phyloP scores from a whole-genome alignment of 371 early-diverging fungal genomes.

The Rhizopus microsporus region DNA sequence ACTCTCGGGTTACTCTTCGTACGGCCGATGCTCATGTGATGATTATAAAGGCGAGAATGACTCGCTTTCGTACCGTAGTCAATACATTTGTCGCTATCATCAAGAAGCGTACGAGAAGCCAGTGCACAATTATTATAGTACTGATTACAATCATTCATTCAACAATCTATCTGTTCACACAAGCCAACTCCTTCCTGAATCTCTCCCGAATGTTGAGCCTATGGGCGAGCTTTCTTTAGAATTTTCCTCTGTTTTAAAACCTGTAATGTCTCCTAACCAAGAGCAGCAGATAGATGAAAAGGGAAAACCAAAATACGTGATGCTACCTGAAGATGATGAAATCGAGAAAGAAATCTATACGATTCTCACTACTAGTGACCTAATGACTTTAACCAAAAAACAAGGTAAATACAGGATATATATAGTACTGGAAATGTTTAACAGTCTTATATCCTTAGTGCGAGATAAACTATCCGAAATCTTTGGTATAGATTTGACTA shows the following conservation, averaged over 20 bases:
- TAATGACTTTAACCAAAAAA: conserved; percentile 82
- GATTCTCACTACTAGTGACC: conserved; percentile 76
- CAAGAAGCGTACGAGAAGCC: background rate
- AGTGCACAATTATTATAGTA: background rate
- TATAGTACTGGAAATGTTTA: no score
- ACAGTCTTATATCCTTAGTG: conserved; percentile 48
- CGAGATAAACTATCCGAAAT: conserved; percentile 72
- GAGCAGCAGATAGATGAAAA: conserved; percentile 5
- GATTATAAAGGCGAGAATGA: background rate
- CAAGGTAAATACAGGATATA: conserved; percentile 48
- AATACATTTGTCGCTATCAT: background rate
- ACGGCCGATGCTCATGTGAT: conserved; percentile 1
- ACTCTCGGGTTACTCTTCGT: background rate
- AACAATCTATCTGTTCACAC: background rate
- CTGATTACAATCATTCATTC: background rate
- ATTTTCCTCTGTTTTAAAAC: conserved; percentile 27
- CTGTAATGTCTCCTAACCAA: conserved; percentile 1
- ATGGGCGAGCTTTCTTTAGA: conserved; percentile 26
- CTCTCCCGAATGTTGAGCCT: conserved; percentile 8
- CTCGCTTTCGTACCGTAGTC: background rate
- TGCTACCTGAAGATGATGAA: conserved; percentile 83
- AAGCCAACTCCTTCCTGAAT: conserved; percentile 9
- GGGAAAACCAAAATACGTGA: conserved; percentile 33
- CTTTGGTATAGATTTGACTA: conserved; percentile 82
- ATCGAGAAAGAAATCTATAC: conserved; percentile 76